Evolutionary conservation across 768 basidiomycete species (phyloP).

Genomic region (Boletellus emodensis): DNA sequence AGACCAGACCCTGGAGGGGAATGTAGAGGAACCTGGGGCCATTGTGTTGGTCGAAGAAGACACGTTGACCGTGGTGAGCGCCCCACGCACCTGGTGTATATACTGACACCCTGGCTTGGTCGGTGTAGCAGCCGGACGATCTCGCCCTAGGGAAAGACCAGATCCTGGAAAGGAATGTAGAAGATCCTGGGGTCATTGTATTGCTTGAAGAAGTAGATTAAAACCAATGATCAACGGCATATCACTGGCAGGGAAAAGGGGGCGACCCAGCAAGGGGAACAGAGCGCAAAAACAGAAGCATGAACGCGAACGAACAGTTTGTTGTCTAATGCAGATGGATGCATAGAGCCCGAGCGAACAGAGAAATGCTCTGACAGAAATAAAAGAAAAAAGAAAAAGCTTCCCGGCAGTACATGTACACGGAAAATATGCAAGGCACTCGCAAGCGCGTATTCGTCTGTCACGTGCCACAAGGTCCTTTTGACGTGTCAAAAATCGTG

Average conservation of each 20-base stretch:
- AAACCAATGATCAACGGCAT: no score
- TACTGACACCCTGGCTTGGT: not conserved
- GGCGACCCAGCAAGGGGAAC: no score
- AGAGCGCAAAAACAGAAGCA: conserved; percentile 7
- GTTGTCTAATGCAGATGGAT: conserved; percentile 12
- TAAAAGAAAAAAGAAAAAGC: not conserved
- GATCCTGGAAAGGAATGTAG: no score
- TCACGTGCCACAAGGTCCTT: no score
- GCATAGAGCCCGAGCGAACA: conserved; percentile 19
- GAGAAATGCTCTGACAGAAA: not conserved
- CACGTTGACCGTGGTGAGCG: conserved; percentile 11
- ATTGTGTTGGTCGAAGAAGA: no score
- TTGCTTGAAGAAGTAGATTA: no score
- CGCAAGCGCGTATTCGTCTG: conserved; percentile 6
- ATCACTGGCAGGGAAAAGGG: no score
- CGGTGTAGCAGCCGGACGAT: not conserved
- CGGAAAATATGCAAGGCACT: conserved; percentile 21
- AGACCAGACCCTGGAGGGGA: no score
- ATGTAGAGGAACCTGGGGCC: no score
- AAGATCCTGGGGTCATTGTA: no score
- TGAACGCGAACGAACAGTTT: conserved; percentile 4
- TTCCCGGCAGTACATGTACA: conserved; percentile 28
- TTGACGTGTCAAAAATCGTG: no score
- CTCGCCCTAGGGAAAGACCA: no score
- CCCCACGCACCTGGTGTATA: not conserved